phyloP scores from a whole-genome alignment of 164 flowering plant genomes.

The Vitis rotundifolia region DNA sequence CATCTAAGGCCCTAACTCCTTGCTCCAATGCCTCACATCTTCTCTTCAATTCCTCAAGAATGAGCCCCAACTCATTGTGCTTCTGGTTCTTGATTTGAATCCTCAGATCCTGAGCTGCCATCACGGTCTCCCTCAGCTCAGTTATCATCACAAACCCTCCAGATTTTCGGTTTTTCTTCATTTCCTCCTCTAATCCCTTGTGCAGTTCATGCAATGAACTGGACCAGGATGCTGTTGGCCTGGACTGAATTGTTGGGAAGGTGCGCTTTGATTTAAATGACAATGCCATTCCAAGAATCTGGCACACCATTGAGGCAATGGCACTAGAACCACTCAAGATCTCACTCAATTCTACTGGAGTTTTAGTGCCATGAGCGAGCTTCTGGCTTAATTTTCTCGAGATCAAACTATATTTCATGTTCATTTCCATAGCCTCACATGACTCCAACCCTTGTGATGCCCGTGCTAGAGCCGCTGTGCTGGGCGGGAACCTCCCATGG shows the following conservation, averaged over 20 bases:
- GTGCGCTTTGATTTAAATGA: constrained; percentile 34
- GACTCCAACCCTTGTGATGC: constrained; percentile 13
- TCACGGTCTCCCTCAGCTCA: constrained; percentile 23
- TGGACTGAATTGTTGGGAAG: constrained; percentile 5
- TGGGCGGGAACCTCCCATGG: constrained; percentile 7
- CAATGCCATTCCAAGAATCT: constrained; percentile 19
- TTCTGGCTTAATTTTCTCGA: constrained; percentile 23
- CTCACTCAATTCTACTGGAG: constrained; percentile 11
- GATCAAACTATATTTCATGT: constrained; percentile 9
- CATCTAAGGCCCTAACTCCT: constrained; percentile 21
- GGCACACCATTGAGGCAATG: constrained; percentile 20
- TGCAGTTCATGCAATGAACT: constrained; percentile 20
- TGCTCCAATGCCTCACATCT: constrained; percentile 26
- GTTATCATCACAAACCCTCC: constrained; percentile 8
- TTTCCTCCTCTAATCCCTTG: constrained; percentile 22
- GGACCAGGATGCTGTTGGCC: constrained; percentile 13
- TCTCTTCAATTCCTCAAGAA: constrained; percentile 24
- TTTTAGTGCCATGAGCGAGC: not conserved
- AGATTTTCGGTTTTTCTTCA: constrained; percentile 16
- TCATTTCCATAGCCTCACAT: constrained; percentile 21
- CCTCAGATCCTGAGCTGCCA: constrained; percentile 15
- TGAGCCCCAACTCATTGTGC: constrained; percentile 6
- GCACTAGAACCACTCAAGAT: constrained; percentile 31
- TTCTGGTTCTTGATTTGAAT: constrained; percentile 1
- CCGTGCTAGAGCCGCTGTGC: constrained; percentile 10